A percentile compares a stretch with the other conserved stretches of the same genome.
These are phyloP conservation scores for Chondrus crispus DNA, from an alignment of 23 red algal genomes.

Conservation along the genomic window DNA sequence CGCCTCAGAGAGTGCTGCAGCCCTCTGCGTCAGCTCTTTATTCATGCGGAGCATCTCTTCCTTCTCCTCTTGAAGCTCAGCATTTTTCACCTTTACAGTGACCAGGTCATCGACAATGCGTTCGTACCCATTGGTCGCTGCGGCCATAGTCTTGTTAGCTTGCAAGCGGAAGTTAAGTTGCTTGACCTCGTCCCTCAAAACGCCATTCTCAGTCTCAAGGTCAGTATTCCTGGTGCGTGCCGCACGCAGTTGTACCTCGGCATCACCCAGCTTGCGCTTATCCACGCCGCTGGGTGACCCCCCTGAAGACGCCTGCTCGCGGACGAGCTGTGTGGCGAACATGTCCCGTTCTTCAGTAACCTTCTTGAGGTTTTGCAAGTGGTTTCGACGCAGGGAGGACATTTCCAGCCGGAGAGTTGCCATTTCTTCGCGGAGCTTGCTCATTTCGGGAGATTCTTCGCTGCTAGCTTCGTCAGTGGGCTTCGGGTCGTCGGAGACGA, in stretches of 20 bases:
- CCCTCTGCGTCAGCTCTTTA: slow-evolving; percentile 9
- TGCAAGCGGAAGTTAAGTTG: slow-evolving; percentile 45
- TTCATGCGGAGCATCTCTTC: slow-evolving; percentile 38
- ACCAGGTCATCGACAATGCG: slow-evolving; percentile 51
- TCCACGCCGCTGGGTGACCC: slow-evolving; percentile 13
- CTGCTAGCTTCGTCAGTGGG: not conserved
- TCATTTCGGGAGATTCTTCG: not conserved
- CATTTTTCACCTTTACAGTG: slow-evolving; percentile 39
- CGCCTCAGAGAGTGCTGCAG: slow-evolving; percentile 23
- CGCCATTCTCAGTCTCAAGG: slow-evolving; percentile 35
- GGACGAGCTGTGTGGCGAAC: slow-evolving; percentile 49
- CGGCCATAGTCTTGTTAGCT: slow-evolving; percentile 38
- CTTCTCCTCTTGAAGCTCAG: slow-evolving; percentile 64
- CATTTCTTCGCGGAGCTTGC: slow-evolving; percentile 4
- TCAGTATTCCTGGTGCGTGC: slow-evolving; percentile 41
- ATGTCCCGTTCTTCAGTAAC: slow-evolving; percentile 49
- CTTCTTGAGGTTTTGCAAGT: slow-evolving; percentile 62
- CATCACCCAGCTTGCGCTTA: slow-evolving; percentile 4
- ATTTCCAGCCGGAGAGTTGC: slow-evolving; percentile 35
- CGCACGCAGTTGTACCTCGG: slow-evolving; percentile 50
- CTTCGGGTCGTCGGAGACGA: not conserved
- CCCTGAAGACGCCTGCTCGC: slow-evolving; percentile 6
- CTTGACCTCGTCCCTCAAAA: slow-evolving; percentile 40
- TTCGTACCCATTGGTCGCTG: slow-evolving; percentile 42
- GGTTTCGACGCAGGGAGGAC: slow-evolving; percentile 53